Conservation (phyloP, 441 rosid genomes). For the Theobroma grandiflorum region DNA sequence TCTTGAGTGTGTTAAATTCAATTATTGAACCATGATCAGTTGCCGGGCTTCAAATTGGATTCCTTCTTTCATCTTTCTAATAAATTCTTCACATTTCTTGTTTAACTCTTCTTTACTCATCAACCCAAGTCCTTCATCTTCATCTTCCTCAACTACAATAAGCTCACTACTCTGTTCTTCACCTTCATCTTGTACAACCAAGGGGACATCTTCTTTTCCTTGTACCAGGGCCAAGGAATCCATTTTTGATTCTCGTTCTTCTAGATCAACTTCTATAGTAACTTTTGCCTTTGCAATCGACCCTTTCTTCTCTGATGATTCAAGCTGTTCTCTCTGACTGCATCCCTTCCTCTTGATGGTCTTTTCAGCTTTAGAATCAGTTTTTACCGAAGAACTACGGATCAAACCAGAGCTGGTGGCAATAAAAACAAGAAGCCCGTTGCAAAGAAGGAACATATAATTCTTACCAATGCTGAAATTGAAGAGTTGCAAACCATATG, state of each 20-base stretch:
- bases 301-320: conserved; percentile 20
- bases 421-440: conserved; percentile 72
- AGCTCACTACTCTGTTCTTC: conserved; percentile 29
- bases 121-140: conserved; percentile 35
- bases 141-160: conserved; percentile 19
- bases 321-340: conserved; percentile 7
- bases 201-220: conserved; percentile 21
- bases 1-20: conserved; percentile 1
- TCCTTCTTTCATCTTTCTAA: conserved; percentile 59
- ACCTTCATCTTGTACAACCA: conserved; percentile 30
- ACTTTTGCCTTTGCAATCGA: conserved; percentile 26
- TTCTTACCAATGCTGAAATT: conserved; percentile 54
- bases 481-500: conserved; percentile 32
- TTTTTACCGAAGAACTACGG: conserved; percentile 27
- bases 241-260: conserved; percentile 25
- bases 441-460: conserved; percentile 78
- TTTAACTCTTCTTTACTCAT: conserved; percentile 67
- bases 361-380: conserved; percentile 10
- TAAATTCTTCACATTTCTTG: conserved; percentile 78
- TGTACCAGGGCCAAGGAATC: background rate
- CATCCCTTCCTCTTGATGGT: background rate
- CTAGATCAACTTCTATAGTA: conserved; percentile 11
- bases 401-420: conserved; percentile 53
- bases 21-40: conserved; percentile 23
- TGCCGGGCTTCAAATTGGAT: conserved; percentile 42